phyloP scores from a whole-genome alignment of 2,329 filamentous ascomycete species.

The Trichoderma gracile region DNA sequence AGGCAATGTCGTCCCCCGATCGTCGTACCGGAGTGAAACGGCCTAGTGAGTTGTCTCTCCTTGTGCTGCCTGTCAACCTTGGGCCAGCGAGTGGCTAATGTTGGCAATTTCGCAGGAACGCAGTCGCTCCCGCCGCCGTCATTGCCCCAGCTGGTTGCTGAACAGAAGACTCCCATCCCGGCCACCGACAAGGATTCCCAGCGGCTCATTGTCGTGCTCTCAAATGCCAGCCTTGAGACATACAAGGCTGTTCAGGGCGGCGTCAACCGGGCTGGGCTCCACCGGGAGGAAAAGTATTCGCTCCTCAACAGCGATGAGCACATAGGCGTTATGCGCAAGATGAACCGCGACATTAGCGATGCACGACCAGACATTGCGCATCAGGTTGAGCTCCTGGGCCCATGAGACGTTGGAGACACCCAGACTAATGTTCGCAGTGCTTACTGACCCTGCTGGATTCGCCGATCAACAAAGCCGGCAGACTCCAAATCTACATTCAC shows the following conservation, averaged over 20 bases:
- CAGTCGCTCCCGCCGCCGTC: slow-evolving; percentile 92
- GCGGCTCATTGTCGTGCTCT: slow-evolving; percentile 91
- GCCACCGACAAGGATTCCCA: slow-evolving; percentile 86
- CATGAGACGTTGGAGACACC: slow-evolving; percentile 45
- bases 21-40: slow-evolving; percentile 46
- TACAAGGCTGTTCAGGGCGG: slow-evolving; percentile 86
- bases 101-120: slow-evolving; percentile 60
- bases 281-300: slow-evolving; percentile 92
- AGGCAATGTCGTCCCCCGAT: slow-evolving; percentile 44
- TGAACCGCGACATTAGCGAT: slow-evolving; percentile 98
- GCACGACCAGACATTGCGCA: slow-evolving; percentile 97
- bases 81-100: slow-evolving; percentile 27
- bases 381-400: slow-evolving; percentile 64
- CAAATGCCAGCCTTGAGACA: slow-evolving; percentile 95
- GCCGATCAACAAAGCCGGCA: slow-evolving; percentile 97
- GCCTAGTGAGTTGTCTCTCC: slow-evolving; percentile 41
- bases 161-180: slow-evolving; percentile 84
- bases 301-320: slow-evolving; percentile 98
- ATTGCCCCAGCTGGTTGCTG: slow-evolving; percentile 87
- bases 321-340: slow-evolving; percentile 98
- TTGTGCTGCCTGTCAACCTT: neutral
- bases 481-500: slow-evolving; percentile 97
- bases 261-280: slow-evolving; percentile 61
- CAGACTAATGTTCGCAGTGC: slow-evolving; percentile 65
- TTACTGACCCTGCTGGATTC: slow-evolving; percentile 96